Conservation (phyloP, 306 rosid genomes). For the Betula pendula region DNA sequence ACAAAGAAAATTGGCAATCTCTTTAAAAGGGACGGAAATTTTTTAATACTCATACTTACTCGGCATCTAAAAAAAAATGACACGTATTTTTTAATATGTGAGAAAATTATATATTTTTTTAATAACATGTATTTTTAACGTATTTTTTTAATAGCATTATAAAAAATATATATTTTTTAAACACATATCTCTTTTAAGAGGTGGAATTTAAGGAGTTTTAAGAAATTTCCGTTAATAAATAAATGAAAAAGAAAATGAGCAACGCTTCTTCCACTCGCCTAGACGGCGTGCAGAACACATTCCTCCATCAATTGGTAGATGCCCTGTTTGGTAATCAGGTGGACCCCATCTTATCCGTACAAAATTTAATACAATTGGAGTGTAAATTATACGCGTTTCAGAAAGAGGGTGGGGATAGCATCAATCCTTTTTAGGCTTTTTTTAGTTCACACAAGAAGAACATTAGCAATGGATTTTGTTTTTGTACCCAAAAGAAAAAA, state of each 20-base stretch:
- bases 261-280: background rate
- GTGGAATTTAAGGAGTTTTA: too few species aligned
- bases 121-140: too few species aligned
- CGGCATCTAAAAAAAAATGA: too few species aligned
- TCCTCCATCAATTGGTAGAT: background rate
- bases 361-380: slow-evolving; percentile 29
- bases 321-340: background rate
- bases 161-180: too few species aligned
- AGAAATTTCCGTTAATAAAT: too few species aligned
- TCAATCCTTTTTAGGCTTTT: background rate
- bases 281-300: background rate
- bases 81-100: too few species aligned
- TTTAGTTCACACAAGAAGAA: background rate
- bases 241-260: too few species aligned
- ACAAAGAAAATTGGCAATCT: background rate
- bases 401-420: background rate
- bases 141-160: too few species aligned
- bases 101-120: too few species aligned
- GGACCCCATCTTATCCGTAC: slow-evolving; percentile 37
- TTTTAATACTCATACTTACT: too few species aligned
- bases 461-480: background rate
- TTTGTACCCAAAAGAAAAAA: background rate
- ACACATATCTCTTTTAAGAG: too few species aligned
- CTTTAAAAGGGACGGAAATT: too few species aligned
- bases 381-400: slow-evolving; percentile 7